Conservation (phyloP, 441 rosid genomes). For the Populus hybrid region DNA sequence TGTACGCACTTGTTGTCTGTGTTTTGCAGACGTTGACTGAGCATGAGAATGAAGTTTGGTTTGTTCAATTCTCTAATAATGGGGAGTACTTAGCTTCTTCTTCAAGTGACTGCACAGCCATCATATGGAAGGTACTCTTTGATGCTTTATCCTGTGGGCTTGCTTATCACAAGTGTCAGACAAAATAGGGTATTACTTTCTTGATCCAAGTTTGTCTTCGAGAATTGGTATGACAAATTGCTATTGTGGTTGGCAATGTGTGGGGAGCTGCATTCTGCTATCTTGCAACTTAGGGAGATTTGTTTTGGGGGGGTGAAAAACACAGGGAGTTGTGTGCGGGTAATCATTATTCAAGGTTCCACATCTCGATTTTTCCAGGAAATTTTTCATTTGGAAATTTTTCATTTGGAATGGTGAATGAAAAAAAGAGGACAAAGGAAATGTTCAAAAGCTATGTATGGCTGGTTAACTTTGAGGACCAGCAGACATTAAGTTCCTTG, state of each 20-base stretch:
- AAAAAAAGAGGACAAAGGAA: neutral
- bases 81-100: slow-evolving; percentile 87
- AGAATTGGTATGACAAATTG: neutral
- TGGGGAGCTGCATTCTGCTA: neutral
- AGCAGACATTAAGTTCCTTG: neutral
- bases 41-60: slow-evolving; percentile 90
- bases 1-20: neutral
- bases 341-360: neutral
- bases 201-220: neutral
- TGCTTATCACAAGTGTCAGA: neutral
- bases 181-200: neutral
- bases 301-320: neutral
- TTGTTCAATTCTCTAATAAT: slow-evolving; percentile 74
- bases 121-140: slow-evolving; percentile 77
- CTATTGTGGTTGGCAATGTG: neutral
- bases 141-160: neutral
- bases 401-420: neutral
- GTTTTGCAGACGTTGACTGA: slow-evolving; percentile 67
- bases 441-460: neutral
- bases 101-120: slow-evolving; percentile 85
- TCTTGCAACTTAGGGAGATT: neutral
- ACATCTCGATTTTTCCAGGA: neutral
- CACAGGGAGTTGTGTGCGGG: neutral
- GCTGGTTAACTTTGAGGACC: neutral
- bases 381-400: neutral